Percentiles rank a stretch among this genome's conserved stretches.
Evolutionary conservation across 768 basidiomycete species (phyloP).

Genomic region (Mycena capillaripes): DNA sequence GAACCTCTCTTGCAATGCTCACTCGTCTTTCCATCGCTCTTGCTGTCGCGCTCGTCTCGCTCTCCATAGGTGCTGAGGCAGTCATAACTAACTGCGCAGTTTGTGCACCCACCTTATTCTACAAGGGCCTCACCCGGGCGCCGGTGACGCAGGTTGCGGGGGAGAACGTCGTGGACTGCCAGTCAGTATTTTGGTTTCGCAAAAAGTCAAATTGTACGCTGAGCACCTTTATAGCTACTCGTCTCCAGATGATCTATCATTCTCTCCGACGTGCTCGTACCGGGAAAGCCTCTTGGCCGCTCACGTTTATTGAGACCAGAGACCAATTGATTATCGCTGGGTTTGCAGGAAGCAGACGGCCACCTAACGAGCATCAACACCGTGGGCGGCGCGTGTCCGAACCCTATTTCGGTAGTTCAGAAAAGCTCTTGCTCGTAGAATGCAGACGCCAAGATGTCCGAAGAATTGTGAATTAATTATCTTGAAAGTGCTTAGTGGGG

Average conservation of each 20-base stretch:
- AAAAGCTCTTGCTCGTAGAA: background rate
- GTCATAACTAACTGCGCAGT: conserved; percentile 13
- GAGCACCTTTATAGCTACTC: conserved; percentile 12
- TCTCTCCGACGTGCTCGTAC: conserved; percentile 4
- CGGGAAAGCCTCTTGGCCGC: background rate
- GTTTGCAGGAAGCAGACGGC: conserved; percentile 6
- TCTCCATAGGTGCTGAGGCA: conserved; percentile 12
- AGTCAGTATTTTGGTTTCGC: conserved; percentile 10
- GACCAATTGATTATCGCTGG: conserved; percentile 2
- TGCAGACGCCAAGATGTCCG: background rate
- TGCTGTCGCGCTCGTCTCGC: conserved; percentile 12
- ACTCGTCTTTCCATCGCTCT: background rate
- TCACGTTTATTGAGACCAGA: background rate
- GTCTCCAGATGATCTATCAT: conserved; percentile 1
- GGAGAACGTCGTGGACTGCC: conserved; percentile 17
- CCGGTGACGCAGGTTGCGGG: background rate
- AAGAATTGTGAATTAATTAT: too few species aligned
- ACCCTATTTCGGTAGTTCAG: conserved; percentile 5
- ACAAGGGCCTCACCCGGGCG: conserved; percentile 10
- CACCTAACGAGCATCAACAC: conserved; percentile 13
- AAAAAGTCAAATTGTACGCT: too few species aligned
- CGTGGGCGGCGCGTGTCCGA: conserved; percentile 5
- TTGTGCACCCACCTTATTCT: conserved; percentile 10
- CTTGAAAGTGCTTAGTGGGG: too few species aligned
- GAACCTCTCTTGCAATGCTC: background rate